Base-by-base conservation (phyloP, 2,329 filamentous ascomycete species). In the Xylogone sp. region DNA sequence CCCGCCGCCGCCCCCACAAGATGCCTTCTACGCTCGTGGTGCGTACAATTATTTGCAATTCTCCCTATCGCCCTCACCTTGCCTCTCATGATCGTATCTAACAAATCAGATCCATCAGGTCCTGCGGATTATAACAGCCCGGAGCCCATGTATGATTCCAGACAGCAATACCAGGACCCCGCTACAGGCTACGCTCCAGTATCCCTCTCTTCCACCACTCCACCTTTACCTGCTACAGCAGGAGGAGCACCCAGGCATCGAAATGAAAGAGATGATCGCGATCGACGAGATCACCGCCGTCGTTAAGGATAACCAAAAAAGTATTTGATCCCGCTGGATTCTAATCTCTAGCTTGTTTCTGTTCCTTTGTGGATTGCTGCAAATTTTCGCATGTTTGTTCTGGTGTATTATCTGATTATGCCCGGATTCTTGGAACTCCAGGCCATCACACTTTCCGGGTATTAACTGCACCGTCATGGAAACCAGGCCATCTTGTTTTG, bases 21-120 rank as follows among this genome's bases (percentile, higher is more conserved):
- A 82, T 65, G 70, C 78, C 44, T 75, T 76, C 57, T 81, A 78
- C 59, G 78, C 78, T 71, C 81, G 81, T 75, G 79, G 81, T 80
- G 76, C 76, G 77, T 84, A 78, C 71, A 56, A 53, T 59, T 51
- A 65, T 53, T 53, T 51, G 47, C 56, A 52, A 53, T 48, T 54
- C 34, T 50, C 53, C 50, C 44, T 31, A 48, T 21, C 34, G 24
- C 48, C 53, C 31, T 46, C 27, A 43, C 24, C 42, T 48, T 34
- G 54, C 46, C 42, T 39, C 34, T 39, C 34, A n/a, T 18, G 55
- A 54, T 57, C 53, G 50, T 60, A 42, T 64, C 65, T 66, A 66
- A 67, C 62, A 56, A 55, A 58, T 62, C 59, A 66, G 43, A 54
- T 43, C 57, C 59, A 31, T 50, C 49, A 56, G 48, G 61, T 59